Conservation (phyloP, 2,329 filamentous ascomycete species). For the Diaporthe longicolla region DNA sequence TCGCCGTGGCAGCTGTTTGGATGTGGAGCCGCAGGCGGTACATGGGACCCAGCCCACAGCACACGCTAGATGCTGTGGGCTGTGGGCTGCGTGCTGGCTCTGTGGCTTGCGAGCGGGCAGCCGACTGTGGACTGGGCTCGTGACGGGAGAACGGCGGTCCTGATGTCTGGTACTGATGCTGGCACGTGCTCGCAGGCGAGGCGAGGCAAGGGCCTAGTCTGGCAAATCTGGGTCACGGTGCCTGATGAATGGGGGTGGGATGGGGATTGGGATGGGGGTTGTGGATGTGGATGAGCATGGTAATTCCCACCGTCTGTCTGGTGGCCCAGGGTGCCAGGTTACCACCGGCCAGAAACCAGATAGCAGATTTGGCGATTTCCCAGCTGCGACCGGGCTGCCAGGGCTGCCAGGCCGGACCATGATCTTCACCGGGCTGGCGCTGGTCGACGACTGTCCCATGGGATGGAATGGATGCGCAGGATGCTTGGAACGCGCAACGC, state of each 20-base stretch:
- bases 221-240: neutral
- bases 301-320: constrained; percentile 1
- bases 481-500: constrained; percentile 35
- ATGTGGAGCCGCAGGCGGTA: constrained; percentile 16
- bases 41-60: neutral
- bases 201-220: constrained; percentile 10
- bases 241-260: neutral
- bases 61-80: neutral
- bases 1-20: constrained; percentile 22
- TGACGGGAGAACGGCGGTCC: constrained; percentile 3
- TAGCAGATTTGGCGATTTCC: neutral
- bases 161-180: constrained; percentile 3
- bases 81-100: neutral
- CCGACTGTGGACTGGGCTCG: constrained; percentile 17
- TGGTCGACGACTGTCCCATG: constrained; percentile 26
- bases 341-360: too few species aligned
- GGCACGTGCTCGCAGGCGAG: constrained; percentile 28
- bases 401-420: constrained; percentile 23
- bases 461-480: constrained; percentile 38
- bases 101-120: too few species aligned
- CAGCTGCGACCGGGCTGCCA: constrained; percentile 4
- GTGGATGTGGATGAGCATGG: constrained; percentile 4
- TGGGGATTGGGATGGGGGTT: neutral
- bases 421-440: constrained; percentile 30
- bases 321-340: neutral